phyloP scores from a whole-genome alignment of 1,284 basidiomycete genomes.

The Kalmanozyma brasiliensis region DNA sequence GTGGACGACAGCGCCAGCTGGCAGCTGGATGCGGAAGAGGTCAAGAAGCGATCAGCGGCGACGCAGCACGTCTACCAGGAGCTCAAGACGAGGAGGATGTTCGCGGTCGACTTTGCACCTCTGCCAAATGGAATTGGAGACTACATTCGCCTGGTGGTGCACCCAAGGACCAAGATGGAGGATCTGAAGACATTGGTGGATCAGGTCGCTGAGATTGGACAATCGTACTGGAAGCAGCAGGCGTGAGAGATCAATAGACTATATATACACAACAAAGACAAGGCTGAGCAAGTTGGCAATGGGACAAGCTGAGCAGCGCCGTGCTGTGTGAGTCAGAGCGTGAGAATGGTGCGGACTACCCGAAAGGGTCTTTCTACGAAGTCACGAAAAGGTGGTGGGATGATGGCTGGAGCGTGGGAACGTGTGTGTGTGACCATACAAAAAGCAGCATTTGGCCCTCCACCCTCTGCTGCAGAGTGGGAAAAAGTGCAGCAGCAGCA shows the following conservation, averaged over 20 bases:
- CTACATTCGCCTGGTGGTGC: conserved; percentile 58
- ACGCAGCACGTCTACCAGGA: conserved; percentile 34
- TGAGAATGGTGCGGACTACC: no score
- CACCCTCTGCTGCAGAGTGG: no score
- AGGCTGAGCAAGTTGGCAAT: background rate
- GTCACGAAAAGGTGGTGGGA: no score
- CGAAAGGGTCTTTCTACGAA: no score
- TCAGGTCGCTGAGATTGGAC: conserved; percentile 48
- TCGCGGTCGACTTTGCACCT: conserved; percentile 64
- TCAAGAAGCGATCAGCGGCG: conserved; percentile 19
- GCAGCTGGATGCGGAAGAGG: conserved; percentile 6
- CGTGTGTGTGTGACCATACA: no score
- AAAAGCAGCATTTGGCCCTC: no score
- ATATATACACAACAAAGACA: no score
- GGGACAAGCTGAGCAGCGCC: no score
- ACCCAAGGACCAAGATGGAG: conserved; percentile 51
- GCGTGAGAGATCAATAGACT: conserved; percentile 3
- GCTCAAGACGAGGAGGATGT: conserved; percentile 45
- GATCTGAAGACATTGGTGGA: conserved; percentile 49
- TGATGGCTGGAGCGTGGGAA: no score
- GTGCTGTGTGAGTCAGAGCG: no score
- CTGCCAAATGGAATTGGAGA: conserved; percentile 50
- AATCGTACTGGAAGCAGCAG: conserved; percentile 33
- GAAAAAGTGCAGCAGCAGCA: no score
- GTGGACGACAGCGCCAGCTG: background rate